Evolutionary conservation across 1,284 basidiomycete species (phyloP).

Genomic region (Inonotus hispidus): DNA sequence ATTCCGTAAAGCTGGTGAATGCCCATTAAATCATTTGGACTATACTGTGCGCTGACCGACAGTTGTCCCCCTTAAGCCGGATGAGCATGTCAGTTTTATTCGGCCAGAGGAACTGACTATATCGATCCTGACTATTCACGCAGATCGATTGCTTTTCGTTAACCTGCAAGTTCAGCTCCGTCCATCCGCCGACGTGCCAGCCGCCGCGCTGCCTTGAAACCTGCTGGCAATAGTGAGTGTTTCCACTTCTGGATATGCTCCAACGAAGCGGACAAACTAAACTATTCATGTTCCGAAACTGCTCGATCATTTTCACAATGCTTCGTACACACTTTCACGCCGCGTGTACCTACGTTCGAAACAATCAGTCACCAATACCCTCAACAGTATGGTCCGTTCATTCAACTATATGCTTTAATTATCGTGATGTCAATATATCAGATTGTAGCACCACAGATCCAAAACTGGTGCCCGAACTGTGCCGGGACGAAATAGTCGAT

Average conservation of each 20-base stretch:
- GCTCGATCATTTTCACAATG: background rate
- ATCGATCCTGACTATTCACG: background rate
- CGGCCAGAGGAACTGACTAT: background rate
- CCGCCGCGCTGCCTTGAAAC: constrained; percentile 47
- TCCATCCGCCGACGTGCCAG: constrained; percentile 45
- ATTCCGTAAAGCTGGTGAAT: constrained; percentile 13
- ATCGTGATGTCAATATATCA: background rate
- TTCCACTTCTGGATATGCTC: background rate
- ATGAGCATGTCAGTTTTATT: constrained; percentile 16
- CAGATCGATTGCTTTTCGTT: constrained; percentile 59
- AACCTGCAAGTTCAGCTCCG: constrained; percentile 61
- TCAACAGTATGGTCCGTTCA: constrained; percentile 52
- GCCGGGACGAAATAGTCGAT: background rate
- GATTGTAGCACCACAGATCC: constrained; percentile 39
- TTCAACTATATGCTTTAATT: background rate
- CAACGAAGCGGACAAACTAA: background rate
- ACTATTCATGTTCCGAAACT: background rate
- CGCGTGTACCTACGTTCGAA: background rate
- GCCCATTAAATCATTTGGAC: background rate
- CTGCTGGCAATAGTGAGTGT: constrained; percentile 70
- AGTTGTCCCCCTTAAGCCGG: constrained; percentile 2
- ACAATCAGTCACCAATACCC: constrained; percentile 54
- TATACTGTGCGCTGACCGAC: background rate
- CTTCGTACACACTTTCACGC: background rate
- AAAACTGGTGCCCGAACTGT: constrained; percentile 37